Percentiles rank a stretch among this genome's conserved stretches.
phyloP scores from a whole-genome alignment of 2,329 filamentous ascomycete species.

The Podosphaera aphanis region DNA sequence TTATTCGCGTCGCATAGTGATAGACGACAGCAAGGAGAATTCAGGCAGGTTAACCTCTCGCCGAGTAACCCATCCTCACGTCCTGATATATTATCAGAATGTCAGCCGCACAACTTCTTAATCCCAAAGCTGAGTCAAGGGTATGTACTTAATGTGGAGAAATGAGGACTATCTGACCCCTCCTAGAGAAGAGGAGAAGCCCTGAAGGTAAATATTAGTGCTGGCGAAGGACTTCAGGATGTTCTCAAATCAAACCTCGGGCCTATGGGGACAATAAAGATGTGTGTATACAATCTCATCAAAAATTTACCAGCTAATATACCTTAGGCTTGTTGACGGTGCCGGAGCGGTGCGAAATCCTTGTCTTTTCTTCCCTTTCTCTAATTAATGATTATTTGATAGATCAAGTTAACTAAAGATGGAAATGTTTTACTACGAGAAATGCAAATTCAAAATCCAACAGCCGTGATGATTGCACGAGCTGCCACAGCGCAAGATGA shows the following conservation, averaged over 20 bases:
- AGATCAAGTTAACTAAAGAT: constrained; percentile 98
- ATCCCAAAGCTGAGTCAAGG: constrained; percentile 95
- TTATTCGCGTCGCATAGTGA: too few relatives aligned
- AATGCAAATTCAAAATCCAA: constrained; percentile 96
- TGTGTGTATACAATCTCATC: constrained; percentile 27
- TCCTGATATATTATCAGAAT: constrained; percentile 26
- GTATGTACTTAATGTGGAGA: constrained; percentile 26
- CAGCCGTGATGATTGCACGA: constrained; percentile 61
- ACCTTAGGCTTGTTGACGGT: constrained; percentile 40
- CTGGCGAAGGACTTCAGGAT: constrained; percentile 79
- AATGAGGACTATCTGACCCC: constrained; percentile 11
- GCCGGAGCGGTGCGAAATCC: constrained; percentile 33
- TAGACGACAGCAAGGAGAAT: not conserved
- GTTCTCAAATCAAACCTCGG: constrained; percentile 92
- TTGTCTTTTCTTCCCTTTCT: constrained; percentile 5
- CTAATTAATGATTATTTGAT: constrained; percentile 6
- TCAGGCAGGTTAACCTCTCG: not conserved
- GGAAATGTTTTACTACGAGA: constrained; percentile 64
- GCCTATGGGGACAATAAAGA: constrained; percentile 85
- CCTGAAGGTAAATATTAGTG: constrained; percentile 86
- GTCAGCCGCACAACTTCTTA: constrained; percentile 95
- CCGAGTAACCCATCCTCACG: not conserved
- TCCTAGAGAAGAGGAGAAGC: constrained; percentile 81
- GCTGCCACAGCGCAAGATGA: constrained; percentile 95
- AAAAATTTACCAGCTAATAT: constrained; percentile 8